These are phyloP conservation scores for Pichia occidentalis DNA, from an alignment of 805 yeast species.

Conservation along the genomic window DNA sequence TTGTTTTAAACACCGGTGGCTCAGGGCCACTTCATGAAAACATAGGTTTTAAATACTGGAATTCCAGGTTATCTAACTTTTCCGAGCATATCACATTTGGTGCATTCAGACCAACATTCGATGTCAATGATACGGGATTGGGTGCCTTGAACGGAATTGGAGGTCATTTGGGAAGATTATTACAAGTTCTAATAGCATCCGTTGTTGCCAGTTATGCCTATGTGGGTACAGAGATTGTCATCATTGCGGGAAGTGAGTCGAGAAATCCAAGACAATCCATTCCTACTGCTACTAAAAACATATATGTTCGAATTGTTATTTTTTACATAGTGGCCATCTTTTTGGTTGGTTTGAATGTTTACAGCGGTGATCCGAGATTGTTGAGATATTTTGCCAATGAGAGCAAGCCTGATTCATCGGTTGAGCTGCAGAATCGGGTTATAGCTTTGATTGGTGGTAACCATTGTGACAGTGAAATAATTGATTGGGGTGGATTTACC, in stretches of 20 bases:
- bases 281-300: conserved; percentile 70
- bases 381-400: conserved; percentile 45
- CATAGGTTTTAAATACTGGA: conserved; percentile 73
- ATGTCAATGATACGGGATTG: conserved; percentile 53
- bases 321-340: conserved; percentile 64
- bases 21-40: conserved; percentile 36
- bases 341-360: conserved; percentile 63
- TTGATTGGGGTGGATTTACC: conserved; percentile 32
- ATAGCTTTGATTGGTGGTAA: conserved; percentile 25
- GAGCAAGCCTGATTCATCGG: conserved; percentile 16
- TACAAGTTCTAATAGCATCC: conserved; percentile 55
- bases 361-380: conserved; percentile 72
- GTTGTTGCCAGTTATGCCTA: conserved; percentile 67
- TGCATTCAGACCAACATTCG: conserved; percentile 66
- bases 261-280: conserved; percentile 69
- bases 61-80: conserved; percentile 41
- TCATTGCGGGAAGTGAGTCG: conserved; percentile 84
- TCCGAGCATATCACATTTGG: conserved; percentile 52
- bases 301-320: conserved; percentile 61
- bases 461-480: conserved; percentile 20
- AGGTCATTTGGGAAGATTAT: conserved; percentile 54
- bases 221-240: conserved; percentile 76
- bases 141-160: conserved; percentile 51
- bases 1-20: conserved; percentile 57
- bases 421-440: conserved; percentile 15